These are phyloP conservation scores for Xylaria sp. DNA, from an alignment of 2,329 filamentous ascomycete species.

Conservation along the genomic window DNA sequence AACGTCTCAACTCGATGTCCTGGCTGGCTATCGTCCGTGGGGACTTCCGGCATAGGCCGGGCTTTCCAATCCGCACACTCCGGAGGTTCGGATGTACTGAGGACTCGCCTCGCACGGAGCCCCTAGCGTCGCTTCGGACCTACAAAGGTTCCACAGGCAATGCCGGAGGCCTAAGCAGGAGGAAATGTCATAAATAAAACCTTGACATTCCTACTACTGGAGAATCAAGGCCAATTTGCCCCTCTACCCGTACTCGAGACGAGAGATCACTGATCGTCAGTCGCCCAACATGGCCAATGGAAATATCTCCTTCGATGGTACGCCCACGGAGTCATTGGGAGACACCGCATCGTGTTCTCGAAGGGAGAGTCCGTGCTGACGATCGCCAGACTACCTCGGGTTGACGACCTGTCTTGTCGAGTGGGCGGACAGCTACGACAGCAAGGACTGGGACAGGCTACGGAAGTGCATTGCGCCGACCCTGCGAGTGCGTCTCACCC, in stretches of 20 bases:
- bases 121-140: neutral
- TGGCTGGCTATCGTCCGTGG: neutral
- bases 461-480: slow-evolving; percentile 65
- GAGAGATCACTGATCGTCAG: neutral
- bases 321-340: neutral
- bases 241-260: neutral
- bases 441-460: slow-evolving; percentile 65
- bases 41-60: neutral
- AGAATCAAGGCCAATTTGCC: neutral
- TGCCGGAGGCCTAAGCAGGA: neutral
- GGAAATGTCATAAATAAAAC: neutral
- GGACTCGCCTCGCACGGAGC: neutral
- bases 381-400: slow-evolving; percentile 35
- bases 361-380: slow-evolving; percentile 2
- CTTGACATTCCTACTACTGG: neutral
- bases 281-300: slow-evolving; percentile 15
- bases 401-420: slow-evolving; percentile 46
- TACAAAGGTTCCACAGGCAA: neutral
- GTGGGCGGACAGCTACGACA: slow-evolving; percentile 67
- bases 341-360: neutral
- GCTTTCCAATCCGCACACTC: neutral
- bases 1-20: neutral
- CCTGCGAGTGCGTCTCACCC: slow-evolving; percentile 44
- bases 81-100: no score
- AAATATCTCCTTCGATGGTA: slow-evolving; percentile 34